phyloP scores from a whole-genome alignment of 441 rosid species.

The Metrosideros polymorpha region DNA sequence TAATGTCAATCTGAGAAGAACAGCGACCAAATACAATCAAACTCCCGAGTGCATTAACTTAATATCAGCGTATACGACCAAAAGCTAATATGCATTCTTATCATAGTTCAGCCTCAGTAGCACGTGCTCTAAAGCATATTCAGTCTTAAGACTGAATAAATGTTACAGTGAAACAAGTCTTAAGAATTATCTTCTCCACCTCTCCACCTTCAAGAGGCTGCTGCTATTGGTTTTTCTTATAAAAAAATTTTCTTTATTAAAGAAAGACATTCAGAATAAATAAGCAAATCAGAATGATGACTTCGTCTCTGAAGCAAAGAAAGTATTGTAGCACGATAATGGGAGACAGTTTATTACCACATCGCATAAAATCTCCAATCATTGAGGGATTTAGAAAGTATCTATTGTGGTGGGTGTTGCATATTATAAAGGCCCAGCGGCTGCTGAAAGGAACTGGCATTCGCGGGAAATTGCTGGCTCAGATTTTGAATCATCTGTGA shows the following conservation, averaged over 20 bases:
- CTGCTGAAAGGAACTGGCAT: not conserved
- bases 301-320: not conserved
- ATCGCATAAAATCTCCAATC: not conserved
- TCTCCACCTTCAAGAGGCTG: not conserved
- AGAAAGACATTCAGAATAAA: not conserved
- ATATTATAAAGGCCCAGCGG: not conserved
- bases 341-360: not conserved
- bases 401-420: not conserved
- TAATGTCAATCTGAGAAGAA: not conserved
- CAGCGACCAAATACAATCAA: not conserved
- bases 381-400: not conserved
- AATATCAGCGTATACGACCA: not conserved
- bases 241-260: not conserved
- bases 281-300: not conserved
- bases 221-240: not conserved
- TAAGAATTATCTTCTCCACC: not conserved
- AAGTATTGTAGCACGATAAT: not conserved
- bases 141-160: not conserved
- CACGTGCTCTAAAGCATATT: not conserved
- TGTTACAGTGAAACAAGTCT: not conserved
- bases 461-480: not conserved
- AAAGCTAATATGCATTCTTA: not conserved
- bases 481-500: not conserved
- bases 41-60: not conserved
- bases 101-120: not conserved